A percentile compares a stretch with the other conserved stretches of the same genome.
Conservation (phyloP, 192 early-diverging fungal genomes). For the Lobulomyces angularis region DNA sequence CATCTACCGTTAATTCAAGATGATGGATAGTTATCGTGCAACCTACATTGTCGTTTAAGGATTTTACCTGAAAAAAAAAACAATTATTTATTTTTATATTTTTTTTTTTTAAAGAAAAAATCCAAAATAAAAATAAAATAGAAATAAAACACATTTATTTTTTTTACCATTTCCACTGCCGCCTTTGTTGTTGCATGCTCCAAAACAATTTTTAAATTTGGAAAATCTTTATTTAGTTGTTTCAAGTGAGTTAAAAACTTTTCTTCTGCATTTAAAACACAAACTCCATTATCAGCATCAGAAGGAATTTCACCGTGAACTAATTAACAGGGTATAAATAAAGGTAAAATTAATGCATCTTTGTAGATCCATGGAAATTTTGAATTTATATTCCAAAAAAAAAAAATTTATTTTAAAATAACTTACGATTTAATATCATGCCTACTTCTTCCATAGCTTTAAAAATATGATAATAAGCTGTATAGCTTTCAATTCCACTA, state of each 20-base stretch:
- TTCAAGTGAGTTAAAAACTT: slow-evolving; percentile 74
- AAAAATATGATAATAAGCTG: slow-evolving; percentile 84
- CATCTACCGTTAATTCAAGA: slow-evolving; percentile 78
- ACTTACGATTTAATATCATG: slow-evolving; percentile 86
- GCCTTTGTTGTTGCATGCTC: slow-evolving; percentile 94
- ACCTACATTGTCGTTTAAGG: slow-evolving; percentile 78
- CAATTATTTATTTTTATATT: neutral
- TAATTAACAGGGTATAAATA: too few species aligned
- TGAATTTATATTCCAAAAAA: too few species aligned
- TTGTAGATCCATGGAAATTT: too few species aligned
- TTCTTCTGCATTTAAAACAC: slow-evolving; percentile 93
- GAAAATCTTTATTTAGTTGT: slow-evolving; percentile 79
- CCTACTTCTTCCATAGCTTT: slow-evolving; percentile 85
- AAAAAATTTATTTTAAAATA: too few species aligned
- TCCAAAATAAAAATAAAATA: neutral
- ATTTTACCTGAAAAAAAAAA: slow-evolving; percentile 47
- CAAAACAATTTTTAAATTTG: slow-evolving; percentile 84
- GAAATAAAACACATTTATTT: neutral
- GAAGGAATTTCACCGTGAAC: slow-evolving; percentile 92
- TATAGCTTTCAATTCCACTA: slow-evolving; percentile 81
- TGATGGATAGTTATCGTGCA: slow-evolving; percentile 96
- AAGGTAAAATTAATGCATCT: too few species aligned
- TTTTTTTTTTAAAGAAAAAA: neutral
- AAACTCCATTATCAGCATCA: slow-evolving; percentile 68
- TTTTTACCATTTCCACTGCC: slow-evolving; percentile 68